Conservation (phyloP, 129 eudicot species). For the Pulicaria dysenterica region DNA sequence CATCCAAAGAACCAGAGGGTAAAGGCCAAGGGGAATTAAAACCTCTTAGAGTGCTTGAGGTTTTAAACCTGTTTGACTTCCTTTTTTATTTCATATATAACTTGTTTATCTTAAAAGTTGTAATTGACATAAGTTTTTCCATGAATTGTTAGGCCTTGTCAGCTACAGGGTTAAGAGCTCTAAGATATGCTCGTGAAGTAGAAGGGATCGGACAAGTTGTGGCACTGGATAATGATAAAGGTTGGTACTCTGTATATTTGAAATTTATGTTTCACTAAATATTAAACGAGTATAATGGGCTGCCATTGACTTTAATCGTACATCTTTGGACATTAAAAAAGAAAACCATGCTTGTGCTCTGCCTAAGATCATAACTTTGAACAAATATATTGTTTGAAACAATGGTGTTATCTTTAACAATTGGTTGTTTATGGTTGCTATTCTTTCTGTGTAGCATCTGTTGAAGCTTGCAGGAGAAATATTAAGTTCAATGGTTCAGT, state of each 20-base stretch:
- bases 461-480: conserved; percentile 95
- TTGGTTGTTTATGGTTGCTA: not conserved
- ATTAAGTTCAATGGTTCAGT: conserved; percentile 90
- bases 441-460: conserved; percentile 63
- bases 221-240: conserved; percentile 89
- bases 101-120: not conserved
- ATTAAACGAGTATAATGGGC: not conserved
- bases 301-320: not conserved
- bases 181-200: conserved; percentile 96
- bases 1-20: conserved; percentile 53
- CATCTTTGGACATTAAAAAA: not conserved
- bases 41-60: conserved; percentile 98
- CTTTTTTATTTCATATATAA: not conserved
- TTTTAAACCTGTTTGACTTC: conserved; percentile 26
- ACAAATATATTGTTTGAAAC: not conserved
- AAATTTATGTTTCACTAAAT: not conserved
- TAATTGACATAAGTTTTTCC: not conserved
- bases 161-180: conserved; percentile 92
- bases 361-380: not conserved
- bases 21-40: conserved; percentile 58
- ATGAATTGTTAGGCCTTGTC: conserved; percentile 71
- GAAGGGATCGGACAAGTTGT: conserved; percentile 93
- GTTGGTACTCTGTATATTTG: conserved; percentile 33
- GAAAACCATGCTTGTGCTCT: too few relatives aligned
- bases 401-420: not conserved